These are phyloP conservation scores for Ettlia oleoabundans DNA, from an alignment of 139 green algal species.

Conservation along the genomic window DNA sequence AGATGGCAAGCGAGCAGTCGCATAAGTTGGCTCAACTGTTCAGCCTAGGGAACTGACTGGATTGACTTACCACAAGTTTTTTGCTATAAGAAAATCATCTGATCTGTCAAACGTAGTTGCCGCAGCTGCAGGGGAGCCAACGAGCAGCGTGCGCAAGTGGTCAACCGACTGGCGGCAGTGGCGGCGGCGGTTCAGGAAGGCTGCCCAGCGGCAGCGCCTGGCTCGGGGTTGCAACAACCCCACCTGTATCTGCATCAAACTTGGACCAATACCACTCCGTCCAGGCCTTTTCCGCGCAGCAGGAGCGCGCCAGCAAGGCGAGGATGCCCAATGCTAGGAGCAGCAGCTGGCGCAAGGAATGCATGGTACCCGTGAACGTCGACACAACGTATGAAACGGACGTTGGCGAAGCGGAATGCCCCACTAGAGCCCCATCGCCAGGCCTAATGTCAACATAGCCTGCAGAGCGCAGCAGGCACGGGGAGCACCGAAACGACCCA, in stretches of 20 bases:
- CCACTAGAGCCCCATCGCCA: too few species aligned
- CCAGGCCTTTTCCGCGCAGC: background rate
- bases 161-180: background rate
- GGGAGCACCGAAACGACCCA: too few species aligned
- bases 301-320: background rate
- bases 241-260: constrained; percentile 20
- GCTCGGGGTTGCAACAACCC: background rate
- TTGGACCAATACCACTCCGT: constrained; percentile 24
- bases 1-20: background rate
- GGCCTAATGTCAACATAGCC: too few species aligned
- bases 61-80: constrained; percentile 26
- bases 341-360: too few species aligned
- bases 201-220: background rate
- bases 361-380: too few species aligned
- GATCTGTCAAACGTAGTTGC: constrained; percentile 5
- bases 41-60: background rate
- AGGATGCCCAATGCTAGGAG: too few species aligned
- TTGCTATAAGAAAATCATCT: constrained; percentile 11
- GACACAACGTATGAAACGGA: too few species aligned
- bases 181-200: background rate
- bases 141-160: background rate
- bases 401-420: too few species aligned
- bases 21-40: background rate
- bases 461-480: too few species aligned
- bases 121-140: background rate